Evolutionary conservation across 345 rosid species (phyloP), one percentile per base, ranked within the genome.

Genomic region (Gossypium bickii): DNA sequence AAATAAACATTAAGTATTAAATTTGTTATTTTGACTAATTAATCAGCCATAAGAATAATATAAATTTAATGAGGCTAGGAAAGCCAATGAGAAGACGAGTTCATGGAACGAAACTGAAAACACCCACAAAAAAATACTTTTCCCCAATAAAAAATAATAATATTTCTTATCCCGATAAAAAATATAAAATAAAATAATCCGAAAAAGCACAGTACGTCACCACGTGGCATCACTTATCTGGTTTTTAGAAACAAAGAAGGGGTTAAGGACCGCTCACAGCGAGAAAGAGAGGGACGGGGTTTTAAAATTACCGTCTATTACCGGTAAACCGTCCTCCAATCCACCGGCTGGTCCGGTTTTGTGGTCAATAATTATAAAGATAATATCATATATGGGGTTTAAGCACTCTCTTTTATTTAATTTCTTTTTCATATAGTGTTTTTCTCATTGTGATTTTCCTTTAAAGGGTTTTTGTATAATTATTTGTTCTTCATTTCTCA

Each of bases 221-320:
- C 89, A 86, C 86, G 91, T 90, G 88, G 82, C 87, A 47, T 61
- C 59, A 18, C 83, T 58, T 72, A 65, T 41, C 61, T 9, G 71
- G 25, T 56, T 76, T 25, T 45, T 4, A 71, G 71, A 76, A 24
- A 47, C 20, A 47, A 24, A 7, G 60, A 25, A 58, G 70, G 78
- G 74, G 83, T 78, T 75, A 77, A 79, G 78, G 77, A 77, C 83
- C 63, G 82, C 78, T 84, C 79, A 65, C 59, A 47, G 9, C 45
- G 64, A 47, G 73, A 58, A 78, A 74, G 76, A 78, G 77, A 63
- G 75, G 47, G 70, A 6, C 3, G 41, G 78, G 63, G 34, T 58
- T 80, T 77, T 64, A 45, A 34, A 34, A 65, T 44, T 27, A 85
- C 84, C 80, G 59, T 86, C 72, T 83, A 83, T 83, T 69, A 70